Conservation (phyloP, 257 asterid genomes). For the Haberlea rhodopensis region DNA sequence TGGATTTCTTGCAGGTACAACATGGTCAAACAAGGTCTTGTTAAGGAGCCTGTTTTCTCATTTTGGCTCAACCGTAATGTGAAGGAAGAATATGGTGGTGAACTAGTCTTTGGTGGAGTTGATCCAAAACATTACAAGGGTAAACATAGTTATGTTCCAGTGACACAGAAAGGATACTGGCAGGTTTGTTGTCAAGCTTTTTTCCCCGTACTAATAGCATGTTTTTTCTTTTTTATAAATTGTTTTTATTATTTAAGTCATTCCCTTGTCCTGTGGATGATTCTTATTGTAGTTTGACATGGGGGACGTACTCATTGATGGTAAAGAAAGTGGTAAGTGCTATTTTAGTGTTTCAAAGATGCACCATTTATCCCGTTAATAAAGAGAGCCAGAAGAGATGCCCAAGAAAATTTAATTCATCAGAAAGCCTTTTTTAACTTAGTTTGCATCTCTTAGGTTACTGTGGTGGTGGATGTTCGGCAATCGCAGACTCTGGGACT, state of each 20-base stretch:
- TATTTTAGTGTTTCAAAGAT: constrained; percentile 11
- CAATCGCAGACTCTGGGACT: constrained; percentile 99
- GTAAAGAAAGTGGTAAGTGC: constrained; percentile 70
- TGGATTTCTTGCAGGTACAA: constrained; percentile 59
- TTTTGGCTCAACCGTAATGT: constrained; percentile 89
- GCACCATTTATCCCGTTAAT: not conserved
- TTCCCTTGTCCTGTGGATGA: constrained; percentile 18
- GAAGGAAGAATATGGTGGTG: constrained; percentile 83
- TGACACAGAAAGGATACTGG: constrained; percentile 89
- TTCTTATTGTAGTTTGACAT: constrained; percentile 65
- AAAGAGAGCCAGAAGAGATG: not conserved
- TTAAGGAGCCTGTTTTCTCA: constrained; percentile 84
- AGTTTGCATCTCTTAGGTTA: constrained; percentile 46
- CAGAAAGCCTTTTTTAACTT: not conserved
- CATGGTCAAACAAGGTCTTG: constrained; percentile 90
- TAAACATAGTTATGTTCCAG: constrained; percentile 80
- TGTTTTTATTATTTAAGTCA: not conserved
- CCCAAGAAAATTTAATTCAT: not conserved
- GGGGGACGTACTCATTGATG: constrained; percentile 94
- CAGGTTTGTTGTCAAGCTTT: constrained; percentile 55
- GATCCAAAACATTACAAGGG: constrained; percentile 89
- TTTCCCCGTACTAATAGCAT: not conserved
- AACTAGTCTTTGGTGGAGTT: constrained; percentile 88
- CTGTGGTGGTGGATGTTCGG: constrained; percentile 85
- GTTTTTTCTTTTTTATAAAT: not conserved